Base-by-base conservation (phyloP, 78 protist species). In the Guillardia theta region DNA sequence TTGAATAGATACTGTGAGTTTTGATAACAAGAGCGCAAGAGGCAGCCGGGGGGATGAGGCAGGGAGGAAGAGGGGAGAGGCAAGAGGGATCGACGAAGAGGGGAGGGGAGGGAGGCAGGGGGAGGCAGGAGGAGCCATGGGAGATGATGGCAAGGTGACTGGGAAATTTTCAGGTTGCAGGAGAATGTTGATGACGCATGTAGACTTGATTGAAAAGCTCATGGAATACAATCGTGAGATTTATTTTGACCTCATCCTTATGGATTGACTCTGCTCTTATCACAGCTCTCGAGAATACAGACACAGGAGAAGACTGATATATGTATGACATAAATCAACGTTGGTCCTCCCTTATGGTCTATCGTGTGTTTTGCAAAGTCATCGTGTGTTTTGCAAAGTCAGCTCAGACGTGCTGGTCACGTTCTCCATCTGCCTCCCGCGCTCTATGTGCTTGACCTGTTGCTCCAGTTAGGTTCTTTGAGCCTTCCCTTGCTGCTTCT, bases 131-230 rank as follows among this genome's bases (percentile, higher is more conserved):
- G 2, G 58, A 27, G 39, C 27, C 39, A 6, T 58, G 6, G 39
- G 70, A 30, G 4, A 6, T 58, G 70, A 30, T 58, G 58, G 15
- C 58, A 15, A 19, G 58, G 30, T 50, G 58, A 19, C 30, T 50
- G 10, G 58, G 30, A 50, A 10, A 50, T 50, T 50, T 77, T 77
- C 90, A 78, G 90, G 96, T 46, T 95, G 96, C 54, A 41, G 96
- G 30, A 9, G 96, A 27, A 92, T 95, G 96, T 39, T 95, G 19
- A 33, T 95, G 48, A 95, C 96, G 1, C 94, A 88, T 44, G 96
- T 95, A 6, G 96, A 95, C 45, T 41, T 95, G 30, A 95, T 95
- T 54, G 96, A 95, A 15, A 95, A 92, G 12, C 37, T 95, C 41
- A 50, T 95, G 41, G 48, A 36, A 12, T 95, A 95, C 50, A 47